phyloP scores from a whole-genome alignment of 176 grass and related monocot genomes.

The Alloteropsis semialata region DNA sequence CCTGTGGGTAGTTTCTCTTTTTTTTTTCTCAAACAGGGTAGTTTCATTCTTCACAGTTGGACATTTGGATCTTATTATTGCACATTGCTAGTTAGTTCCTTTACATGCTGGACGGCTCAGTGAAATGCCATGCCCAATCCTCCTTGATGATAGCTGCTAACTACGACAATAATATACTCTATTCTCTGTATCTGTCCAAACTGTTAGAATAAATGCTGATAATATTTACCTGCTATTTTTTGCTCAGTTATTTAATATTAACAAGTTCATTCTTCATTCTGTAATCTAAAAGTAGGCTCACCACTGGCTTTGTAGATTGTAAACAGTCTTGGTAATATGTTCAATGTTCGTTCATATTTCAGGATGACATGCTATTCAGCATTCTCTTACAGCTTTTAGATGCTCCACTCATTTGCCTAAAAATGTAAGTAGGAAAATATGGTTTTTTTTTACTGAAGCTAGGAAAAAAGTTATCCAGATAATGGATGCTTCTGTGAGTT shows the following conservation, averaged over 20 bases:
- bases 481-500: background rate
- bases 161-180: background rate
- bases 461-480: slow-evolving; percentile 1
- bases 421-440: slow-evolving; percentile 52
- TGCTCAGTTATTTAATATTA: slow-evolving; percentile 6
- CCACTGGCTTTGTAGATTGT: slow-evolving; percentile 3
- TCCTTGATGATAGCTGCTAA: background rate
- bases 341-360: slow-evolving; percentile 22
- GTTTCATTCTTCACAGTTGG: no score
- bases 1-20: no score
- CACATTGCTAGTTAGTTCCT: no score
- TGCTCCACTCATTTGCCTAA: slow-evolving; percentile 45
- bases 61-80: no score
- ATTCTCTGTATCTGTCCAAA: slow-evolving; percentile 2
- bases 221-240: slow-evolving; percentile 12
- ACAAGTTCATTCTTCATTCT: background rate
- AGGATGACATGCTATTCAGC: slow-evolving; percentile 87
- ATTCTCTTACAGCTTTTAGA: slow-evolving; percentile 78
- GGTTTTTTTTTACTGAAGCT: background rate
- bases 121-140: background rate
- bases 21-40: no score
- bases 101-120: no score
- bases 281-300: background rate
- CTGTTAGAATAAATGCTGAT: background rate
- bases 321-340: slow-evolving; percentile 1